phyloP scores from a whole-genome alignment of 2,329 filamentous ascomycete species.

The Fusarium albosuccineum region DNA sequence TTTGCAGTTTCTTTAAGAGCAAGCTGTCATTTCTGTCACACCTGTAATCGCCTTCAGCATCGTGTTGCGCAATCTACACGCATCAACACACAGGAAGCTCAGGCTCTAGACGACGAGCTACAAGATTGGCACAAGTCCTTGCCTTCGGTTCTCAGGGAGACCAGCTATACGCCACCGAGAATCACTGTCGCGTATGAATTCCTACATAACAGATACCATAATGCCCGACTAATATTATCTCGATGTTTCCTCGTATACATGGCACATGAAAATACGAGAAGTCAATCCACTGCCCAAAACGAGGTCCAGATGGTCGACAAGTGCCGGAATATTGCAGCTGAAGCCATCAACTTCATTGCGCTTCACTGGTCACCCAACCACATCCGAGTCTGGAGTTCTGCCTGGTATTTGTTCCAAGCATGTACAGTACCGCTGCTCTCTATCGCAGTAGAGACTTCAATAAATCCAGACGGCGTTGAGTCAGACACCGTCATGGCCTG shows the following conservation, averaged over 20 bases:
- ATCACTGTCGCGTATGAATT: constrained; percentile 47
- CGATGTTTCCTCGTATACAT: constrained; percentile 40
- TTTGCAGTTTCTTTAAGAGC: constrained; percentile 43
- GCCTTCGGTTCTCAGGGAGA: constrained; percentile 37
- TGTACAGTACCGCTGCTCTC: constrained; percentile 49
- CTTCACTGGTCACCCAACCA: constrained; percentile 51
- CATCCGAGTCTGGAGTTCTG: constrained; percentile 50
- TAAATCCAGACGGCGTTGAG: not conserved
- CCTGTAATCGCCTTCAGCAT: constrained; percentile 49
- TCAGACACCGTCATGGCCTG: constrained; percentile 5
- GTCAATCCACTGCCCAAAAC: constrained; percentile 23
- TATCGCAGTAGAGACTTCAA: constrained; percentile 43
- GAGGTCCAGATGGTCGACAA: constrained; percentile 35
- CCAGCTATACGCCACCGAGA: constrained; percentile 41
- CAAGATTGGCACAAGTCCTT: constrained; percentile 45
- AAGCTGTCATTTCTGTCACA: constrained; percentile 47
- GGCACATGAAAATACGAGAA: constrained; percentile 34
- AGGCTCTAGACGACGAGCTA: constrained; percentile 46
- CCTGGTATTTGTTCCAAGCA: constrained; percentile 51
- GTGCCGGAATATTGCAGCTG: constrained; percentile 45
- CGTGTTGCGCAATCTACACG: constrained; percentile 47
- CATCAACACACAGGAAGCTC: constrained; percentile 42
- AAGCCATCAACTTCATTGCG: constrained; percentile 50
- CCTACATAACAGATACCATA: constrained; percentile 49
- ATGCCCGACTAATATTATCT: constrained; percentile 45